Conservation (phyloP, 208 protist species). For the Crithidia bombi region DNA sequence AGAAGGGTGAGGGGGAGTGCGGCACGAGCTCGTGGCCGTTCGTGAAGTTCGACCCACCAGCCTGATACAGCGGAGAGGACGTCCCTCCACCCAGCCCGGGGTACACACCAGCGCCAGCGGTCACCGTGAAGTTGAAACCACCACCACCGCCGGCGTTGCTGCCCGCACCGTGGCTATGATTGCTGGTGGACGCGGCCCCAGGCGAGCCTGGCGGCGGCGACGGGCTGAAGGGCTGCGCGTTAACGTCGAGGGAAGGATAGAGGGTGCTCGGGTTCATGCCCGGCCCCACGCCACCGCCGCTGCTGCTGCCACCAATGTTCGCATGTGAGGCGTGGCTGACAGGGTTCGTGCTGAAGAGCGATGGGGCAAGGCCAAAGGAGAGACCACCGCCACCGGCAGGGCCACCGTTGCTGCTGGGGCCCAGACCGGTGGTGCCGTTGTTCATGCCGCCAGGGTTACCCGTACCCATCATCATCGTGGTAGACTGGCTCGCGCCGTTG, state of each 20-base stretch:
- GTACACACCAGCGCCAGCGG: constrained; percentile 30
- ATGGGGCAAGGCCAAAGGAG: constrained; percentile 30
- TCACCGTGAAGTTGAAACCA: constrained; percentile 38
- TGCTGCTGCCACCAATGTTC: neutral
- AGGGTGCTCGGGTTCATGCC: constrained; percentile 19
- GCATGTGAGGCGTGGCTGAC: constrained; percentile 28
- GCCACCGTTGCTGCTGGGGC: neutral
- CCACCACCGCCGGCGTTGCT: constrained; percentile 16
- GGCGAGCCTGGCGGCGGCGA: constrained; percentile 27
- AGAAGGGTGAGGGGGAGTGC: constrained; percentile 34
- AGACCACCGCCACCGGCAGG: constrained; percentile 19
- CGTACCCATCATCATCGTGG: constrained; percentile 7
- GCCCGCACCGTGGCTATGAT: constrained; percentile 3
- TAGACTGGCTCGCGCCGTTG: constrained; percentile 12
- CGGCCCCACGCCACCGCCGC: neutral
- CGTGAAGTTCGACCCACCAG: constrained; percentile 13
- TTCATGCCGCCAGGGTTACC: neutral
- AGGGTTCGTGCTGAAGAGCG: constrained; percentile 45
- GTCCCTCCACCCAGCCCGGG: constrained; percentile 12
- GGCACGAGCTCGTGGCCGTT: constrained; percentile 21
- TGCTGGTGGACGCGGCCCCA: constrained; percentile 6
- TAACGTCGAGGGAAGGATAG: constrained; percentile 50
- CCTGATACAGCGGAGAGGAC: constrained; percentile 25
- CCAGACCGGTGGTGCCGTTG: neutral
- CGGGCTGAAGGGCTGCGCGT: constrained; percentile 63